Conservation (phyloP, 768 basidiomycete genomes). For the Clavaria fumosa region DNA sequence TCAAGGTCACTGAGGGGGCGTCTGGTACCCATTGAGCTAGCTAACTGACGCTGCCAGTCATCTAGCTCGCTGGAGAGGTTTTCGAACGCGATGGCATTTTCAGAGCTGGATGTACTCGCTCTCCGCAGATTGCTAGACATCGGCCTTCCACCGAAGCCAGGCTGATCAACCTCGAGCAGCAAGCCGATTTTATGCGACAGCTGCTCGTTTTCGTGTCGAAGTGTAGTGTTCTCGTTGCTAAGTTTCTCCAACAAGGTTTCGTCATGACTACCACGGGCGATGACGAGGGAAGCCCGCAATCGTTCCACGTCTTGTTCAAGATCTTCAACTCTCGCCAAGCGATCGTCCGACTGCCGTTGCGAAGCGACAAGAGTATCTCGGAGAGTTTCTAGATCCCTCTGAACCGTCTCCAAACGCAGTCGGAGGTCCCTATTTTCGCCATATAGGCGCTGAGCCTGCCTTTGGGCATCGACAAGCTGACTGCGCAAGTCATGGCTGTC, state of each 20-base stretch:
- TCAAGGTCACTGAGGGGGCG: constrained; percentile 63
- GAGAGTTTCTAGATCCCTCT: constrained; percentile 58
- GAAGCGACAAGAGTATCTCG: constrained; percentile 55
- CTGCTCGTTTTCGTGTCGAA: constrained; percentile 77
- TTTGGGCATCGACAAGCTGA: constrained; percentile 65
- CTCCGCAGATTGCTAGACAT: constrained; percentile 45
- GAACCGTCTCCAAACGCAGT: constrained; percentile 52
- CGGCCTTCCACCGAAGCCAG: constrained; percentile 49
- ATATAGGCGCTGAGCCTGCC: constrained; percentile 55
- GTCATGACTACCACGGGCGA: constrained; percentile 62
- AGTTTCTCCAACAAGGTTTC: constrained; percentile 72
- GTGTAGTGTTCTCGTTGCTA: constrained; percentile 60
- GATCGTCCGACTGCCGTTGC: constrained; percentile 68
- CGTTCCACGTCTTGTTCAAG: constrained; percentile 69
- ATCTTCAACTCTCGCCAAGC: constrained; percentile 60
- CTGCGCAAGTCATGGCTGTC: constrained; percentile 52
- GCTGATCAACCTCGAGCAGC: constrained; percentile 74
- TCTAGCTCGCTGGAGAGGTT: constrained; percentile 70
- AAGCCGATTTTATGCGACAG: constrained; percentile 85
- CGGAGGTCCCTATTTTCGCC: constrained; percentile 67
- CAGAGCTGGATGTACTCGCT: constrained; percentile 67
- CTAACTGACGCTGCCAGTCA: constrained; percentile 75
- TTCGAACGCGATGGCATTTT: constrained; percentile 63
- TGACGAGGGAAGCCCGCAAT: constrained; percentile 53
- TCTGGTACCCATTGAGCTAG: constrained; percentile 62